These are phyloP conservation scores for Aspergillus biplanus DNA, from an alignment of 495 filamentous ascomycete species.

Conservation along the genomic window DNA sequence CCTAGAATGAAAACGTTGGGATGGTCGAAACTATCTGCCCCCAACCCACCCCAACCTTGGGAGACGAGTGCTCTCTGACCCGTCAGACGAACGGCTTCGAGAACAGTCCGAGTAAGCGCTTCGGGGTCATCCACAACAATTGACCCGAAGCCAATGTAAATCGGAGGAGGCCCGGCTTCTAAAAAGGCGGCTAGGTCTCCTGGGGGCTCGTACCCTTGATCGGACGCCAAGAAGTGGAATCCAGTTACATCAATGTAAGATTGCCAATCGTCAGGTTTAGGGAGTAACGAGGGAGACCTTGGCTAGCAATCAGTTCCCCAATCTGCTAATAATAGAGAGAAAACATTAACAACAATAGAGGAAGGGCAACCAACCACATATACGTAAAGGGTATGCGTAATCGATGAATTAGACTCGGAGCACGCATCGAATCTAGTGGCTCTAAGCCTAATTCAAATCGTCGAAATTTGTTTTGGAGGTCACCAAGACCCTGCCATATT, in stretches of 20 bases:
- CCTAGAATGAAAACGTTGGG: slow-evolving; percentile 79
- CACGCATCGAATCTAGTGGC: slow-evolving; percentile 66
- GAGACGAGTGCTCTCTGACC: slow-evolving; percentile 77
- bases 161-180: slow-evolving; percentile 65
- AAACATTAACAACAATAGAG: neutral
- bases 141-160: slow-evolving; percentile 83
- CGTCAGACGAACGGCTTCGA: slow-evolving; percentile 65
- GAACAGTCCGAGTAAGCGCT: slow-evolving; percentile 66
- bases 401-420: slow-evolving; percentile 63
- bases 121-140: slow-evolving; percentile 80
- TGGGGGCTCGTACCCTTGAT: slow-evolving; percentile 65
- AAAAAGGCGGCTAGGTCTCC: slow-evolving; percentile 67
- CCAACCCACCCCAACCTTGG: slow-evolving; percentile 80
- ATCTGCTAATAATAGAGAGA: neutral
- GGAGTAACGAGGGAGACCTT: slow-evolving; percentile 75
- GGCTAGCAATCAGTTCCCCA: neutral
- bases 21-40: slow-evolving; percentile 58
- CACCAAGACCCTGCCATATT: slow-evolving; percentile 78
- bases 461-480: slow-evolving; percentile 73
- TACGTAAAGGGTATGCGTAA: slow-evolving; percentile 75
- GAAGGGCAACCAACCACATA: slow-evolving; percentile 59
- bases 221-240: slow-evolving; percentile 72
- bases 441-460: slow-evolving; percentile 66
- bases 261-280: slow-evolving; percentile 78
- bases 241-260: slow-evolving; percentile 71